These are phyloP conservation scores for Lactarius sanguifluus DNA, from an alignment of 768 basidiomycete genomes.

Conservation along the genomic window DNA sequence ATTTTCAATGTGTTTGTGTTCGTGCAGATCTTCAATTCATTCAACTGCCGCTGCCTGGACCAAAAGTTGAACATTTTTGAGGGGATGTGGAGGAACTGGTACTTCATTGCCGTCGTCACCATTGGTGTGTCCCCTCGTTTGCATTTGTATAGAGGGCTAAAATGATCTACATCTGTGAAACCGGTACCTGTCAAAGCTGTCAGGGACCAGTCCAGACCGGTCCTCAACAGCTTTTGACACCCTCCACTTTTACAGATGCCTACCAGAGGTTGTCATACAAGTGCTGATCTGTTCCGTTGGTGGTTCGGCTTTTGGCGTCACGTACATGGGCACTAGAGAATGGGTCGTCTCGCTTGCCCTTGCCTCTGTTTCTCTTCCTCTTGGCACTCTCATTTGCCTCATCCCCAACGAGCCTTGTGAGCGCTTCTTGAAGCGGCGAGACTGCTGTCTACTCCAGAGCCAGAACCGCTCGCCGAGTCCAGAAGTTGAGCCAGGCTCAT, in stretches of 20 bases:
- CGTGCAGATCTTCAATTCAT: slow-evolving; percentile 88
- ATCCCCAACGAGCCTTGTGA: slow-evolving; percentile 62
- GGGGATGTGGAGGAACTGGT: slow-evolving; percentile 54
- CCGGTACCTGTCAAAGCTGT: no score
- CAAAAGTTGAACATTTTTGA: slow-evolving; percentile 85
- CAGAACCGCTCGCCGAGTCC: slow-evolving; percentile 56
- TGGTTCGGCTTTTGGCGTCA: no score
- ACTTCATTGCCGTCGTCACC: slow-evolving; percentile 66
- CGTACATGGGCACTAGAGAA: slow-evolving; percentile 66
- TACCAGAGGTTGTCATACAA: no score
- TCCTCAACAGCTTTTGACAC: no score
- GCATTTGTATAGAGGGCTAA: background rate
- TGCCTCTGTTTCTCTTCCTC: slow-evolving; percentile 70
- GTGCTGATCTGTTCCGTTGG: no score
- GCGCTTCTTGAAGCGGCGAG: slow-evolving; percentile 32
- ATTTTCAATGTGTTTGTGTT: slow-evolving; percentile 61
- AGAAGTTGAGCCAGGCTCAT: slow-evolving; percentile 53
- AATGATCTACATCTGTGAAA: no score
- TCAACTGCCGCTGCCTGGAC: slow-evolving; percentile 89
- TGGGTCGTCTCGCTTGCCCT: slow-evolving; percentile 93
- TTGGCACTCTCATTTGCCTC: slow-evolving; percentile 50
- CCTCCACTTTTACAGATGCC: no score
- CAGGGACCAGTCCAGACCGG: no score
- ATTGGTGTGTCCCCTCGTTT: slow-evolving; percentile 57
- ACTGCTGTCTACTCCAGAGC: slow-evolving; percentile 40